phyloP scores from a whole-genome alignment of 352 stramenopile species.

The Phytopythium chamaehyphon region DNA sequence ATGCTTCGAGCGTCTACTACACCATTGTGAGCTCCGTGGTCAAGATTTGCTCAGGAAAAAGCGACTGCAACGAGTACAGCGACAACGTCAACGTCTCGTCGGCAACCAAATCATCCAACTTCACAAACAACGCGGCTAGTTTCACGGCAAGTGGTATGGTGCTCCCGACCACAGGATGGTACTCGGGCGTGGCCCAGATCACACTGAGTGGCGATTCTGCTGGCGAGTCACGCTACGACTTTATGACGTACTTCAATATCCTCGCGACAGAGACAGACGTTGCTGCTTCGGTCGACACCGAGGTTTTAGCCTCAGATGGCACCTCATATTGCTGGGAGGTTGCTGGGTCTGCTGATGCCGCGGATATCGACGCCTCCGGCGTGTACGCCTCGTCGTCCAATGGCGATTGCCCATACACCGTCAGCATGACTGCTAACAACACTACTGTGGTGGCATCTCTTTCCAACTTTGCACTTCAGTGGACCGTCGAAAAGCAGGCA shows the following conservation, averaged over 20 bases:
- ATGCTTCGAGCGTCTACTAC: slow-evolving; percentile 25
- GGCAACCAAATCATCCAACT: slow-evolving; percentile 25
- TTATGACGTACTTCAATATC: slow-evolving; percentile 48
- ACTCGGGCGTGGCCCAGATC: slow-evolving; percentile 38
- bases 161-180: slow-evolving; percentile 28
- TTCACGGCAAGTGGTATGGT: slow-evolving; percentile 31
- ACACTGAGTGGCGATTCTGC: slow-evolving; percentile 25
- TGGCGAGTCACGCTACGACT: slow-evolving; percentile 35
- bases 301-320: slow-evolving; percentile 21
- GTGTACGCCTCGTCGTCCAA: slow-evolving; percentile 28
- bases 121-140: slow-evolving; percentile 16
- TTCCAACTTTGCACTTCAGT: slow-evolving; percentile 17
- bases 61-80: slow-evolving; percentile 44
- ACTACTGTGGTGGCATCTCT: slow-evolving; percentile 13
- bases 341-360: slow-evolving; percentile 18
- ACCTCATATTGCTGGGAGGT: slow-evolving; percentile 47
- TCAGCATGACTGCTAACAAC: slow-evolving; percentile 27
- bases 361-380: slow-evolving; percentile 18
- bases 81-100: slow-evolving; percentile 17
- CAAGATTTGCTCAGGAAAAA: slow-evolving; percentile 34
- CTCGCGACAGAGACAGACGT: slow-evolving; percentile 27
- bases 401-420: slow-evolving; percentile 37
- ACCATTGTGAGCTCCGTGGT: slow-evolving; percentile 43
- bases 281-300: slow-evolving; percentile 13
- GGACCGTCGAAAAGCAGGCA: slow-evolving; percentile 22